These are phyloP conservation scores for Parmelia sp. DNA, from an alignment of 495 filamentous ascomycete species.

Conservation along the genomic window DNA sequence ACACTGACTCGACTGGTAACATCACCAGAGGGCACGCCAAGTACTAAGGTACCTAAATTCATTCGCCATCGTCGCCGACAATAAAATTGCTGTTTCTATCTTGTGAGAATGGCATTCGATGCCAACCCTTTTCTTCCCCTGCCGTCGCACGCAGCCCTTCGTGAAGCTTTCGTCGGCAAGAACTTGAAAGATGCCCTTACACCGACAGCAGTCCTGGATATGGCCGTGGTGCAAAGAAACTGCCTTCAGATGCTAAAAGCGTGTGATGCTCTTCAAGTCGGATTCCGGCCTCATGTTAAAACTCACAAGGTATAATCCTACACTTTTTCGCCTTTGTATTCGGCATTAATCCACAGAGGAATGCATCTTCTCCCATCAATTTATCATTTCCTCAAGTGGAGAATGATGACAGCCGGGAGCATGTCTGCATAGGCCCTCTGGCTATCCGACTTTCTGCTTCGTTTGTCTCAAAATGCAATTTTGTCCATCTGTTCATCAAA, in stretches of 20 bases:
- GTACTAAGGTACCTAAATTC: not conserved
- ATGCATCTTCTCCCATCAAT: not conserved
- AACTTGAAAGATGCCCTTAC: conserved; percentile 54
- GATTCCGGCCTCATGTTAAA: conserved; percentile 78
- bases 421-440: not conserved
- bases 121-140: not conserved
- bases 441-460: not conserved
- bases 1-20: too few relatives aligned
- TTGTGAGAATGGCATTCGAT: not conserved
- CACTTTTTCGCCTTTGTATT: not conserved
- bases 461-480: not conserved
- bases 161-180: conserved; percentile 54
- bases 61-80: not conserved
- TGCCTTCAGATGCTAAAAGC: conserved; percentile 69
- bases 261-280: conserved; percentile 49
- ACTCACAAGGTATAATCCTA: conserved; percentile 63
- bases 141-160: conserved; percentile 31
- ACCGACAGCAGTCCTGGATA: conserved; percentile 65
- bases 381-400: not conserved
- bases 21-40: not conserved
- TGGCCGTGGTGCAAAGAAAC: conserved; percentile 59
- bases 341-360: not conserved
- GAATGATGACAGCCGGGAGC: not conserved
- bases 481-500: too few relatives aligned
- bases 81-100: too few relatives aligned